Evolutionary conservation across 768 basidiomycete genomes (phyloP).

Genomic region (Lentinus brumalis): DNA sequence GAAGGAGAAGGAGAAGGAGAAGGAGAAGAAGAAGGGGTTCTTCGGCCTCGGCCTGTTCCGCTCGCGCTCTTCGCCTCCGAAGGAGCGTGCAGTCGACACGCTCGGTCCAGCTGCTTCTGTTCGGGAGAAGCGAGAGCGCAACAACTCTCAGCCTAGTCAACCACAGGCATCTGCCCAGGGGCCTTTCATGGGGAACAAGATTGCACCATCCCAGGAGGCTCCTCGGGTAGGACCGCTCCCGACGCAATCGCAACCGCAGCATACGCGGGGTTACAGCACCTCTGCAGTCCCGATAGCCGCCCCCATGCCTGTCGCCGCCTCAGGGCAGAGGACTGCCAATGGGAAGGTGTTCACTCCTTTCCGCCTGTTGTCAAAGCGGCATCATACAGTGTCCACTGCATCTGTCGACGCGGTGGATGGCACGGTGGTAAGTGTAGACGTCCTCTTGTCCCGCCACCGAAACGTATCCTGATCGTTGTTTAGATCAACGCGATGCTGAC

Average conservation of each 20-base stretch:
- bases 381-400: constrained; percentile 69
- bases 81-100: constrained; percentile 20
- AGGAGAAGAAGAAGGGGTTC: constrained; percentile 35
- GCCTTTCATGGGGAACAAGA: background rate
- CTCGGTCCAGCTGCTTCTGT: constrained; percentile 5
- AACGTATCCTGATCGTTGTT: background rate
- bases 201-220: background rate
- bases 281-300: constrained; percentile 31
- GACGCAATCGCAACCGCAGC: constrained; percentile 12
- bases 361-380: constrained; percentile 59
- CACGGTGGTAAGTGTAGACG: constrained; percentile 60
- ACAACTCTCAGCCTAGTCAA: constrained; percentile 16
- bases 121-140: constrained; percentile 13
- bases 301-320: constrained; percentile 23
- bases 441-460: background rate
- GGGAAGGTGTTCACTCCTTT: constrained; percentile 63
- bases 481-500: constrained; percentile 74
- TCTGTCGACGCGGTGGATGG: constrained; percentile 82
- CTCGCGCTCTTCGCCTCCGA: constrained; percentile 32
- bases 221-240: constrained; percentile 11
- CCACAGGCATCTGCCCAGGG: constrained; percentile 1
- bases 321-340: constrained; percentile 36
- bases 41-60: constrained; percentile 37
- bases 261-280: constrained; percentile 23
- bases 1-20: constrained; percentile 32